Base-by-base conservation (phyloP, 2,329 filamentous ascomycete species). In the Ascochyta viciae-villosae region DNA sequence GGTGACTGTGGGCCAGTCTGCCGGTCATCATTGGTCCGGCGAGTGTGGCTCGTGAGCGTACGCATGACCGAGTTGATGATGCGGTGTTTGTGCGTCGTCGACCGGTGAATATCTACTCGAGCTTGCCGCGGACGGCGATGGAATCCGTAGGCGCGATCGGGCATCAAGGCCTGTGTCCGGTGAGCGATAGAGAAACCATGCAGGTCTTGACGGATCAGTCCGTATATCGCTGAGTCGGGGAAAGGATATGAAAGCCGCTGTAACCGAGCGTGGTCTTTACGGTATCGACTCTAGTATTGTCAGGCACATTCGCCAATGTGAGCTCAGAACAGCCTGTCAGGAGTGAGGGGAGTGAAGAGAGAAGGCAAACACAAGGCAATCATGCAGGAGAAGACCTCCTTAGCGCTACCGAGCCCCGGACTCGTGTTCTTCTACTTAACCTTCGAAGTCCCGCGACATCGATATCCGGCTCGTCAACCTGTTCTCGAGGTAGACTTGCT, bases 391-490 rank as follows among this genome's bases (percentile, higher is more conserved):
- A 54, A 29, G 52, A 59, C 19, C 3, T 59, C 58, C 56, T 62
- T 62, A 61, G 58, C 56, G 50, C 44, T 48, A 42, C 55, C 55
- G 61, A 57, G 38, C 39, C 58, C 19, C 44, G 42, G 24, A 47
- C 50, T 45, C 26, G 19, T 50, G 37, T 44, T 50, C 48, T 45
- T 47, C 61, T 68, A 68, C 59, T 67, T 68, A 67, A 68, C 24
- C 53, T 44, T 53, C 54, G 39, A 27, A 42, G n/a, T 50, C 55
- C 63, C 61, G 57, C 61, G 48, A n/a, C 40, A 45, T 52, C 39
- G 40, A 26, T 34, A 29, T 27, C 13, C 9, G 26, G 31, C 19
- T 49, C 19, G 29, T 47, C 35, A 37, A 37, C 12, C 39, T 40
- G 44, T 10, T 26, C 24, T 27, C 26, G 13, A 34, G 27, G 4